Percentiles rank a stretch among this genome's conserved stretches.
phyloP scores from a whole-genome alignment of 768 basidiomycete genomes.

The Lenzites betulinus region DNA sequence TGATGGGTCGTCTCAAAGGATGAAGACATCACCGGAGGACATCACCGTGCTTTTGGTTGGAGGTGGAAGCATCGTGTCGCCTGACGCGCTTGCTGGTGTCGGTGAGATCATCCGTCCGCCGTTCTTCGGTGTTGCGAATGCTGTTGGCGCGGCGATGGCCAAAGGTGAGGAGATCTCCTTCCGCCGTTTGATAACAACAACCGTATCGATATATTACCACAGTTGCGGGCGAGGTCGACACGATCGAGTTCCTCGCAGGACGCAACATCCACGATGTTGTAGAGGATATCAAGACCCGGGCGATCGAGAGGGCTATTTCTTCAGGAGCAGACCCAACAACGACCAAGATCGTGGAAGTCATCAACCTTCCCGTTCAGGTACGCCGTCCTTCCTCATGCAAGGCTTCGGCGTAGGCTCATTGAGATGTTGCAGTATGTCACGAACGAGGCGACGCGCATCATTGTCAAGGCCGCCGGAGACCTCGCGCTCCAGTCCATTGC shows the following conservation, averaged over 20 bases:
- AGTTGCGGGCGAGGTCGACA: constrained; percentile 37
- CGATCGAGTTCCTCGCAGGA: constrained; percentile 39
- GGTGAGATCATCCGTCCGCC: constrained; percentile 51
- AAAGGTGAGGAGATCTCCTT: constrained; percentile 16
- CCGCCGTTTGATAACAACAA: background rate
- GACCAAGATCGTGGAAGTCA: constrained; percentile 56
- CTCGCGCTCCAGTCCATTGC: constrained; percentile 27
- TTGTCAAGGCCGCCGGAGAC: constrained; percentile 64
- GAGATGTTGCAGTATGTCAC: constrained; percentile 44
- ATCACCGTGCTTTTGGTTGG: constrained; percentile 64
- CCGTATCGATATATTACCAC: no score
- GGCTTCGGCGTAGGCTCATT: background rate
- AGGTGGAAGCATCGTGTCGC: constrained; percentile 63
- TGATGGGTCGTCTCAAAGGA: no score
- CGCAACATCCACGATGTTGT: constrained; percentile 34
- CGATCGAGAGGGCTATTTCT: constrained; percentile 38
- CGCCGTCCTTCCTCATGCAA: constrained; percentile 5
- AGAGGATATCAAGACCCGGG: constrained; percentile 33
- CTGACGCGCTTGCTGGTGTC: constrained; percentile 52
- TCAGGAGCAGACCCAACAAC: constrained; percentile 38
- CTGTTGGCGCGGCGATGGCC: constrained; percentile 55
- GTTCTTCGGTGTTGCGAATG: constrained; percentile 59
- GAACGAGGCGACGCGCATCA: constrained; percentile 53
- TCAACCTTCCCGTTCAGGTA: constrained; percentile 54
- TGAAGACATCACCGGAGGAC: constrained; percentile 65